Conservation (phyloP, 1,139 yeast species). For the Debaryomycetaceae sp. region DNA sequence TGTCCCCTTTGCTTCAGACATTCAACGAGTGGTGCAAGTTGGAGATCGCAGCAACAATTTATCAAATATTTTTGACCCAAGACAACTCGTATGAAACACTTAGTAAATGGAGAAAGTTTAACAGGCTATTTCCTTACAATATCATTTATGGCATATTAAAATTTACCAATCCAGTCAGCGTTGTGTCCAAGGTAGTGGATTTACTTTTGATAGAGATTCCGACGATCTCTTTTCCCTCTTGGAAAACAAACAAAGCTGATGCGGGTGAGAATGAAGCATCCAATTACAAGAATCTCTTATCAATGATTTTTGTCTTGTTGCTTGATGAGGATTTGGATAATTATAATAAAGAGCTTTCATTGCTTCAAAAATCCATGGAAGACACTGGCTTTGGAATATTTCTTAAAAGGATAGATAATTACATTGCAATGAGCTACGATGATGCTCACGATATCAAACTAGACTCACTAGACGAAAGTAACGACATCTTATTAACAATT, state of each 20-base stretch:
- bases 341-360: conserved; percentile 53
- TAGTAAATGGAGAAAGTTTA: conserved; percentile 64
- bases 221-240: conserved; percentile 17
- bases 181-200: conserved; percentile 75
- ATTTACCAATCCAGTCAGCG: conserved; percentile 82
- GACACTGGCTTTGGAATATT: conserved; percentile 18
- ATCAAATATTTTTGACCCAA: conserved; percentile 72
- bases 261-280: conserved; percentile 8
- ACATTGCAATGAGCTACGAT: conserved; percentile 13
- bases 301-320: conserved; percentile 69
- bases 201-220: conserved; percentile 76
- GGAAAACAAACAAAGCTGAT: conserved; percentile 15
- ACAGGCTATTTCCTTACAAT: conserved; percentile 71
- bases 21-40: conserved; percentile 80
- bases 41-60: conserved; percentile 79
- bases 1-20: conserved; percentile 64
- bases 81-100: conserved; percentile 77
- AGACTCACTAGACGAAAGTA: conserved; percentile 16
- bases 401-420: conserved; percentile 24
- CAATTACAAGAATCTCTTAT: conserved; percentile 56
- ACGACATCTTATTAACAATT: conserved; percentile 24
- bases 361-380: conserved; percentile 32
- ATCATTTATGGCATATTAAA: conserved; percentile 70
- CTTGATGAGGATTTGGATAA: conserved; percentile 75
- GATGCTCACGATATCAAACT: conserved; percentile 19